These are phyloP conservation scores for Scytalidium sp. DNA, from an alignment of 2,329 filamentous ascomycete genomes.

Conservation along the genomic window DNA sequence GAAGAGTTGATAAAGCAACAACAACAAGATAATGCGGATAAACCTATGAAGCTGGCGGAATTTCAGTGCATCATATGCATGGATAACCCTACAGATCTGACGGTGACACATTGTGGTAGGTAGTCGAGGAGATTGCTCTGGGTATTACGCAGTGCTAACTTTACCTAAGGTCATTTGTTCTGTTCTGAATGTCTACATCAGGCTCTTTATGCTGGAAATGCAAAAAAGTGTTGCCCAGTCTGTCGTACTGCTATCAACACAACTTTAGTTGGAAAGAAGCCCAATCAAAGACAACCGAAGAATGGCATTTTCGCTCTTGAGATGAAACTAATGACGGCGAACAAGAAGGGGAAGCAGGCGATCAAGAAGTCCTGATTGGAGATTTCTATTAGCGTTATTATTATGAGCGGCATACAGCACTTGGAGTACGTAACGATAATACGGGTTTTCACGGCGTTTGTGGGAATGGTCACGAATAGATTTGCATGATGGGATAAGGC, in stretches of 20 bases:
- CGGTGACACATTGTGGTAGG: constrained; percentile 66
- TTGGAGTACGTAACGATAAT: background rate
- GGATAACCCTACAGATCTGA: constrained; percentile 56
- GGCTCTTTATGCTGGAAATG: constrained; percentile 53
- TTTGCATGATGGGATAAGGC: too few relatives aligned
- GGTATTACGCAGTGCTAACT: constrained; percentile 10
- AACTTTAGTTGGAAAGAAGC: constrained; percentile 38
- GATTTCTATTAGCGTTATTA: background rate
- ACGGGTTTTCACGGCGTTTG: background rate
- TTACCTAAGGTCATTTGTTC: constrained; percentile 57
- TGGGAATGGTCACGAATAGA: too few relatives aligned
- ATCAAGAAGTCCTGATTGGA: background rate
- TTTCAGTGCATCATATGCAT: constrained; percentile 69
- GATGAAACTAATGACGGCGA: constrained; percentile 59
- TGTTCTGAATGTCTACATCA: constrained; percentile 61
- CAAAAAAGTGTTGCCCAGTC: constrained; percentile 58
- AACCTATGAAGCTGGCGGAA: constrained; percentile 45
- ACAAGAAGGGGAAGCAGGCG: constrained; percentile 47
- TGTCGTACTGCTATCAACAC: constrained; percentile 58
- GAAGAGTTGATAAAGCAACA: constrained; percentile 31
- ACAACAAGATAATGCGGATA: constrained; percentile 44
- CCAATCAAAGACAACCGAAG: constrained; percentile 29
- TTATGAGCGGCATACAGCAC: background rate
- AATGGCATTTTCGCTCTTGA: constrained; percentile 58
- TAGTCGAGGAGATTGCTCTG: constrained; percentile 5